phyloP scores from a whole-genome alignment of 805 yeast species.

The Sugiyamaella valdiviana region DNA sequence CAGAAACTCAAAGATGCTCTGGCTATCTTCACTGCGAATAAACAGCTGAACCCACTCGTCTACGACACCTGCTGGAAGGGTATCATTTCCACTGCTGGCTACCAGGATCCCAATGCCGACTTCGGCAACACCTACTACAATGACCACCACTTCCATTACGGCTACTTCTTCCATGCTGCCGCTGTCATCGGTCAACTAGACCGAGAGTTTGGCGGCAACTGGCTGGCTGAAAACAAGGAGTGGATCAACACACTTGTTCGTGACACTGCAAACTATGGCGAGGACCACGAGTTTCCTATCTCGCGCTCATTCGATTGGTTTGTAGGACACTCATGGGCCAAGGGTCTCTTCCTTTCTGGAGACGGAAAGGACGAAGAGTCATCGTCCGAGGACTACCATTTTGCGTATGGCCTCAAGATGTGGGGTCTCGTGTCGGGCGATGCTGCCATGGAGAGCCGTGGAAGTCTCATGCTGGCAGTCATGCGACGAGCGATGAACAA shows the following conservation, averaged over 20 bases:
- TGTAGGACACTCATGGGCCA: conserved; percentile 75
- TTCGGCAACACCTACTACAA: conserved; percentile 72
- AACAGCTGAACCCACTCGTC: conserved; percentile 63
- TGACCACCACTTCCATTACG: conserved; percentile 84
- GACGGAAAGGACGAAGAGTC: conserved; percentile 74
- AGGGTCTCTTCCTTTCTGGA: conserved; percentile 55
- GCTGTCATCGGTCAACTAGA: conserved; percentile 67
- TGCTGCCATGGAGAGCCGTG: conserved; percentile 47
- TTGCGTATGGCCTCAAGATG: conserved; percentile 61
- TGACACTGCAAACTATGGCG: conserved; percentile 52
- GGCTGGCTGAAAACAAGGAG: conserved; percentile 42
- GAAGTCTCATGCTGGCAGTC: conserved; percentile 54
- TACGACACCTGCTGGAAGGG: conserved; percentile 64
- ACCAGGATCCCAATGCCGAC: conserved; percentile 45
- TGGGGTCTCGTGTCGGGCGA: conserved; percentile 63
- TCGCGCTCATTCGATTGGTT: conserved; percentile 67
- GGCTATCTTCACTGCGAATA: conserved; percentile 59
- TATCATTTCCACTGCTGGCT: conserved; percentile 28
- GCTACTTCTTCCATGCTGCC: conserved; percentile 75
- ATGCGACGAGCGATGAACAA: conserved; percentile 48
- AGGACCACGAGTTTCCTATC: conserved; percentile 55
- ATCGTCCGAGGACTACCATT: conserved; percentile 66
- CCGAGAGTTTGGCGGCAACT: conserved; percentile 42
- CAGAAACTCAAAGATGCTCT: conserved; percentile 61
- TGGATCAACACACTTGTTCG: conserved; percentile 59